These are phyloP conservation scores for Aspergillus taichungensis DNA, from an alignment of 495 filamentous ascomycete genomes.

Conservation along the genomic window DNA sequence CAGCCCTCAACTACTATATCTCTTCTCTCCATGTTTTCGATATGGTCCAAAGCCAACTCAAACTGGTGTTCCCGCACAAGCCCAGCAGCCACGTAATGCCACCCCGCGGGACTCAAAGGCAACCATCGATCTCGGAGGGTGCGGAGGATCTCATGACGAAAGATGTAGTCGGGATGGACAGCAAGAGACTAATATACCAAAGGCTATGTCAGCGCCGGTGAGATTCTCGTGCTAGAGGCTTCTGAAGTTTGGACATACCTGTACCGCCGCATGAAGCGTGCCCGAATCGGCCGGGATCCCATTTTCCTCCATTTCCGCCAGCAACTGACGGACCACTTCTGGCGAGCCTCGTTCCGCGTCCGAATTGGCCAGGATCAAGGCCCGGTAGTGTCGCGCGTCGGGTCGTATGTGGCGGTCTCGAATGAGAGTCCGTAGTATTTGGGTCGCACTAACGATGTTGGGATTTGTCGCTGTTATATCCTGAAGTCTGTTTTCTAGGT, in stretches of 20 bases:
- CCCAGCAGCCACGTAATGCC: conserved; percentile 60
- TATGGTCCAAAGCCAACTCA: conserved; percentile 68
- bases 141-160: conserved; percentile 59
- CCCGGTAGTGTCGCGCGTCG: conserved; percentile 58
- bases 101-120: conserved; percentile 51
- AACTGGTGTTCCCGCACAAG: conserved; percentile 70
- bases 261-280: conserved; percentile 63
- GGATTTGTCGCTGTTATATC: conserved; percentile 10
- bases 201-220: neutral
- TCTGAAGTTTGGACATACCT: conserved; percentile 35
- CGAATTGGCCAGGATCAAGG: conserved; percentile 62
- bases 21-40: conserved; percentile 55
- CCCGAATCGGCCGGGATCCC: conserved; percentile 51
- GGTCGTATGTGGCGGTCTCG: conserved; percentile 53
- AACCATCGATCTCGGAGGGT: conserved; percentile 61
- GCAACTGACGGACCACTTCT: conserved; percentile 44
- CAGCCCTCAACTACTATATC: conserved; percentile 51
- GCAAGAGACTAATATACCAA: conserved; percentile 49
- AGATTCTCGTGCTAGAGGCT: neutral
- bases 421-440: conserved; percentile 41
- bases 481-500: conserved; percentile 21
- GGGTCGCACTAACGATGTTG: conserved; percentile 16
- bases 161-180: conserved; percentile 76
- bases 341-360: conserved; percentile 55
- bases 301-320: conserved; percentile 59